phyloP scores from a whole-genome alignment of 2,329 filamentous ascomycete genomes.

The Neonectria coccinea region DNA sequence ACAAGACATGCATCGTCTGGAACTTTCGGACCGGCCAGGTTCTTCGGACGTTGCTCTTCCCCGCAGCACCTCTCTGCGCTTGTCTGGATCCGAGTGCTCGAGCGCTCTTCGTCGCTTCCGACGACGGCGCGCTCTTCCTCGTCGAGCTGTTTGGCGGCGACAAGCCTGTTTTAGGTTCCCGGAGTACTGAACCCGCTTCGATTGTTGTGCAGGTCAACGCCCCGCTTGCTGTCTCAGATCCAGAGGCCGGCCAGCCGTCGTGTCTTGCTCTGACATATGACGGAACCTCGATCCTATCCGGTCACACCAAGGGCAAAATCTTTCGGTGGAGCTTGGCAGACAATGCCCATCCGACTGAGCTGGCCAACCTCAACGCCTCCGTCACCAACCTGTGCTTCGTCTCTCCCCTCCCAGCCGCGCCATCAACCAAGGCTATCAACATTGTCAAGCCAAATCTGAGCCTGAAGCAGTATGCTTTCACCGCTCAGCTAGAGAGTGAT shows the following conservation, averaged over 20 bases:
- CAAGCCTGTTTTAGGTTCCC: conserved; percentile 66
- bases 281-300: conserved; percentile 81
- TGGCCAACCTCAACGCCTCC: conserved; percentile 81
- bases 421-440: conserved; percentile 63
- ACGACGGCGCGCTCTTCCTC: conserved; percentile 83
- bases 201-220: conserved; percentile 67
- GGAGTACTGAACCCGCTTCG: conserved; percentile 63
- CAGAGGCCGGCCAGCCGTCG: conserved; percentile 72
- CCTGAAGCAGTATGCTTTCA: conserved; percentile 73
- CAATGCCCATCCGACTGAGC: conserved; percentile 72
- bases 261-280: conserved; percentile 85
- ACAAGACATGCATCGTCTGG: conserved; percentile 93
- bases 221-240: conserved; percentile 68
- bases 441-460: conserved; percentile 86
- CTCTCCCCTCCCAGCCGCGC: conserved; percentile 63
- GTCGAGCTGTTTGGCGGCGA: conserved; percentile 76
- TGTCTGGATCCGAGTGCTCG: conserved; percentile 85
- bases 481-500: conserved; percentile 68
- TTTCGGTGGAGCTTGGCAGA: conserved; percentile 83
- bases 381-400: conserved; percentile 86
- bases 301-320: conserved; percentile 83
- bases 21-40: conserved; percentile 84
- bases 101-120: conserved; percentile 83
- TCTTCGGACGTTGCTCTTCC: conserved; percentile 85
- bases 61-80: conserved; percentile 77